phyloP scores from a whole-genome alignment of 75 land plant species.

The Gnetum montanum region DNA sequence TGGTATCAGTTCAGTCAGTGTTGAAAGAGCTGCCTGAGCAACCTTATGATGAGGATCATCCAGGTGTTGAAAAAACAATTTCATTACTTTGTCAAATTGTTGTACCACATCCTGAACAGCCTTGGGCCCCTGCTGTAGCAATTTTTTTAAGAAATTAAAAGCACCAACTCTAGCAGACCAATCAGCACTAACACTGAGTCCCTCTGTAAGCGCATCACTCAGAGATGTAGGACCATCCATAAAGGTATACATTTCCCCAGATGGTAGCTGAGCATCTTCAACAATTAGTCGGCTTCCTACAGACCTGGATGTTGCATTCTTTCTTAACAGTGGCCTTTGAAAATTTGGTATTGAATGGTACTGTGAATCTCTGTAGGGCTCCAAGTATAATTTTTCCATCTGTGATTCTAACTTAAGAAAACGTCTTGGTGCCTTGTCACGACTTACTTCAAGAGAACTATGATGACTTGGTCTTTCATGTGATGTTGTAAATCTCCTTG shows the following conservation, averaged over 20 bases:
- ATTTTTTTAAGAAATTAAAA: slow-evolving; percentile 66
- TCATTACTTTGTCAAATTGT: slow-evolving; percentile 97
- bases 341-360: slow-evolving; percentile 68
- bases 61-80: slow-evolving; percentile 87
- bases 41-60: slow-evolving; percentile 99
- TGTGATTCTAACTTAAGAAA: slow-evolving; percentile 29
- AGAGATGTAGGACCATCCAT: slow-evolving; percentile 82
- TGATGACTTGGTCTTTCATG: slow-evolving; percentile 45
- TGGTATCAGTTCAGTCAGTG: slow-evolving; percentile 84
- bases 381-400: slow-evolving; percentile 44
- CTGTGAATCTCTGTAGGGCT: slow-evolving; percentile 35
- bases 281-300: slow-evolving; percentile 53
- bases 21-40: slow-evolving; percentile 94
- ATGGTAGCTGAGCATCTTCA: slow-evolving; percentile 56
- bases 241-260: slow-evolving; percentile 52
- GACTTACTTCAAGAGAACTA: slow-evolving; percentile 39
- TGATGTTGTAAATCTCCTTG: slow-evolving; percentile 34
- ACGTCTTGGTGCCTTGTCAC: slow-evolving; percentile 44
- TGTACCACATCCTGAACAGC: slow-evolving; percentile 86
- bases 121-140: slow-evolving; percentile 82
- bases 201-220: slow-evolving; percentile 89
- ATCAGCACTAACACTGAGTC: slow-evolving; percentile 83
- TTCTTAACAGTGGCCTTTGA: slow-evolving; percentile 83
- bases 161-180: slow-evolving; percentile 96
- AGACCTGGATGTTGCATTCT: slow-evolving; percentile 46